Conservation (phyloP, 345 rosid genomes). For the Angophora floribunda region DNA sequence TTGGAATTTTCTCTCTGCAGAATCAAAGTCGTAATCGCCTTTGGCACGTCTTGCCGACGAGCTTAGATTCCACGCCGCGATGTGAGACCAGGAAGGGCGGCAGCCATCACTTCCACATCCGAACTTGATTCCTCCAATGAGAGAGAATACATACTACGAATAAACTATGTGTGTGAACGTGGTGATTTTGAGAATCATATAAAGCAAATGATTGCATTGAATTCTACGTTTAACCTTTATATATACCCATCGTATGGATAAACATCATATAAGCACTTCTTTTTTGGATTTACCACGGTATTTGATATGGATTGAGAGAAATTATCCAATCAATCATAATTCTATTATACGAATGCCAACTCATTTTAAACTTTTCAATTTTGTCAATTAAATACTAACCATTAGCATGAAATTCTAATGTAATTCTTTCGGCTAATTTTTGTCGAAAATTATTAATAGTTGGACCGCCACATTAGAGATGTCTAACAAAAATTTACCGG, state of each 20-base stretch:
- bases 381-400: too few species aligned
- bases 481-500: fast-evolving
- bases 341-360: background rate
- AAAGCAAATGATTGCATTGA: background rate
- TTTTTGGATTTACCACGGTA: background rate
- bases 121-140: background rate
- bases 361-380: too few species aligned
- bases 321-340: background rate
- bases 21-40: background rate
- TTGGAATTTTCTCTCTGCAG: background rate
- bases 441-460: fast-evolving
- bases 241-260: background rate
- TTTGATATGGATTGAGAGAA: too few species aligned
- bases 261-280: too few species aligned
- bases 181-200: background rate
- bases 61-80: background rate
- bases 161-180: background rate
- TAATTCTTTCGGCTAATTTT: too few species aligned
- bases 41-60: background rate
- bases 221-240: background rate
- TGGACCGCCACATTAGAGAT: background rate
- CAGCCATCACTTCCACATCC: background rate
- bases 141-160: background rate
- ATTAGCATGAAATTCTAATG: background rate
- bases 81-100: background rate